A percentile compares a stretch with the other conserved stretches of the same genome.
These are phyloP conservation scores for Amoebophrya sp. DNA, from an alignment of 169 alveolate species.

Conservation along the genomic window DNA sequence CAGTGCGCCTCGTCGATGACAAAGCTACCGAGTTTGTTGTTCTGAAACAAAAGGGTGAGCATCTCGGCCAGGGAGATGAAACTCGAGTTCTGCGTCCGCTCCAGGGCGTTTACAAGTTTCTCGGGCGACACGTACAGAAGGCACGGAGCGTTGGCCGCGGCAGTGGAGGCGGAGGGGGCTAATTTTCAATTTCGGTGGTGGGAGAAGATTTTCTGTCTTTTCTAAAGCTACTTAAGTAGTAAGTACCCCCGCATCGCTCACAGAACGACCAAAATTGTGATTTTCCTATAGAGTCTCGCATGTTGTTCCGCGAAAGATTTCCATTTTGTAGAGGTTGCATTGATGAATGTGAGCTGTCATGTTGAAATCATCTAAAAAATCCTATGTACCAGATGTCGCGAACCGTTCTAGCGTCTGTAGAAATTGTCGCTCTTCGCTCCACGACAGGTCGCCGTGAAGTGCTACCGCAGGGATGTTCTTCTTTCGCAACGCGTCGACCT, in stretches of 20 bases:
- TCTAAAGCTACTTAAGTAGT: no score
- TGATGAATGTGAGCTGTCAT: no score
- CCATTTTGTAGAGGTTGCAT: no score
- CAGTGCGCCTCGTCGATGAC: conserved; percentile 98
- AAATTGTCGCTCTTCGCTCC: background rate
- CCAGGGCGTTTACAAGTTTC: background rate
- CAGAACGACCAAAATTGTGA: no score
- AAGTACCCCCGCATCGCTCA: no score
- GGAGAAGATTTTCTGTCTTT: no score
- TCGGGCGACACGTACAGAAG: background rate
- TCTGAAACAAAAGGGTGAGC: background rate
- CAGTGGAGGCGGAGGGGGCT: no score
- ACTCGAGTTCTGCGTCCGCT: background rate
- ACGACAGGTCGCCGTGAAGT: background rate
- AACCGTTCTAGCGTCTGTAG: background rate
- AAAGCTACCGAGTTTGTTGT: conserved; percentile 64
- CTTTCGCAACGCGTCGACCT: conserved; percentile 49
- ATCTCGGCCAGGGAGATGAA: background rate
- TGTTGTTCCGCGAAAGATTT: no score
- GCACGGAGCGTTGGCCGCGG: background rate
- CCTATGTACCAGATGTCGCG: no score
- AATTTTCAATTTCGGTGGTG: no score
- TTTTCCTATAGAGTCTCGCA: no score
- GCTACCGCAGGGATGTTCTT: background rate
- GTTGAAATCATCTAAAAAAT: no score